Evolutionary conservation across 176 grass and related monocot genomes (phyloP).

Genomic region (Poa annua): DNA sequence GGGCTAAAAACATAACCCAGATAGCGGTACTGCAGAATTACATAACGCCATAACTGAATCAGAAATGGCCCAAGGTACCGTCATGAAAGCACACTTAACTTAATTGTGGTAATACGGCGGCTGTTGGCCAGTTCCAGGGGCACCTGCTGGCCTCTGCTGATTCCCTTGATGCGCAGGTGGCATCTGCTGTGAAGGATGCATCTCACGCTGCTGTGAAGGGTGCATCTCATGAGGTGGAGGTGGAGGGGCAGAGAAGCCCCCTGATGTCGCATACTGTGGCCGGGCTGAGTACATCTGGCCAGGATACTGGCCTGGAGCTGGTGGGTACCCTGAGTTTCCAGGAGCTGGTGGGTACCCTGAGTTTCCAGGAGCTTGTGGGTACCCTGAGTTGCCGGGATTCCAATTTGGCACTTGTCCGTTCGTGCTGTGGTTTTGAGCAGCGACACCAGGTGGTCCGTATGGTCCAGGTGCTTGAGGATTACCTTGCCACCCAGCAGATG

Average conservation of each 20-base stretch:
- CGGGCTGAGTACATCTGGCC: constrained; percentile 58
- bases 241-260: constrained; percentile 35
- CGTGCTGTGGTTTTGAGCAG: constrained; percentile 34
- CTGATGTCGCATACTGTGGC: constrained; percentile 34
- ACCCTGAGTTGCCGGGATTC: constrained; percentile 56
- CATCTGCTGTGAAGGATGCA: constrained; percentile 57
- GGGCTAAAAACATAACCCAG: neutral
- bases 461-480: constrained; percentile 46
- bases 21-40: constrained; percentile 23
- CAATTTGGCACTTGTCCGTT: constrained; percentile 51
- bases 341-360: constrained; percentile 51
- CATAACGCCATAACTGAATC: constrained; percentile 4
- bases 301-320: constrained; percentile 52
- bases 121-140: constrained; percentile 47
- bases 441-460: constrained; percentile 46
- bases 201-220: constrained; percentile 49
- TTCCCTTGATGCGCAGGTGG: constrained; percentile 34
- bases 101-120: constrained; percentile 60
- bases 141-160: constrained; percentile 48
- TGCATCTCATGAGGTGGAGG: constrained; percentile 39
- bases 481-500: constrained; percentile 62
- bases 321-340: constrained; percentile 46
- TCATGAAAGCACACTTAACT: constrained; percentile 1
- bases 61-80: neutral
- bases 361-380: constrained; percentile 51